Evolutionary conservation across 192 early-diverging fungal genomes (phyloP).

Genomic region (Coemansia sp.): DNA sequence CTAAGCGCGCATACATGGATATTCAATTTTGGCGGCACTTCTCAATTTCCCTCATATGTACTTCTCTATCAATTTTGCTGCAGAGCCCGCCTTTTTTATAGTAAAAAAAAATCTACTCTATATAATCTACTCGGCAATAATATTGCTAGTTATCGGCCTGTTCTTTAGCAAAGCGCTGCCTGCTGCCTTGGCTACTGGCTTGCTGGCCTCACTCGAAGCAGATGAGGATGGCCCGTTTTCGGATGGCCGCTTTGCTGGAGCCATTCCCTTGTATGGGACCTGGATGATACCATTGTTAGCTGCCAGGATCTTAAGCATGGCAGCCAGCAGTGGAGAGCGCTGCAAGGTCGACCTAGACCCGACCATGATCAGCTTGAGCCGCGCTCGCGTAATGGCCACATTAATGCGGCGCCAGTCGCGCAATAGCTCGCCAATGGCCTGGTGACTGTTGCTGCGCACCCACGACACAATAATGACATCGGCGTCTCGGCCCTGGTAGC

Average conservation of each 20-base stretch:
- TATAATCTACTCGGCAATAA: conserved; percentile 30
- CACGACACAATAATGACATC: conserved; percentile 87
- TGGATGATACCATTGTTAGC: conserved; percentile 16
- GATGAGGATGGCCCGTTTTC: neutral
- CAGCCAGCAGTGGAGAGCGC: conserved; percentile 59
- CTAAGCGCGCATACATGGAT: neutral
- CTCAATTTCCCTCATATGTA: conserved; percentile 5
- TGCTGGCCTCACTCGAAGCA: neutral
- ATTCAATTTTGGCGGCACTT: neutral
- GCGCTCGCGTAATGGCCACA: conserved; percentile 91
- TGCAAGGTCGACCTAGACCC: conserved; percentile 76
- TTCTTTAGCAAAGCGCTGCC: conserved; percentile 27
- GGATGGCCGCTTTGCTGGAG: conserved; percentile 12
- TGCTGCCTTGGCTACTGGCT: neutral
- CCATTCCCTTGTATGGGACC: conserved; percentile 25
- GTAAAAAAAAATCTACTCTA: neutral
- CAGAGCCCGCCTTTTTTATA: neutral
- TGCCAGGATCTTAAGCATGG: conserved; percentile 53
- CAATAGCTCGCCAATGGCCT: conserved; percentile 80
- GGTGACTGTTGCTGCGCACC: conserved; percentile 76
- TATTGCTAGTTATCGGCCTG: conserved; percentile 26
- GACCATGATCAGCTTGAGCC: conserved; percentile 84
- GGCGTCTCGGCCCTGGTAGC: conserved; percentile 94
- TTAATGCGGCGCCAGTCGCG: conserved; percentile 92
- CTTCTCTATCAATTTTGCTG: conserved; percentile 13